These are phyloP conservation scores for Darksidea phi DNA, from an alignment of 495 filamentous ascomycete genomes.

Conservation along the genomic window DNA sequence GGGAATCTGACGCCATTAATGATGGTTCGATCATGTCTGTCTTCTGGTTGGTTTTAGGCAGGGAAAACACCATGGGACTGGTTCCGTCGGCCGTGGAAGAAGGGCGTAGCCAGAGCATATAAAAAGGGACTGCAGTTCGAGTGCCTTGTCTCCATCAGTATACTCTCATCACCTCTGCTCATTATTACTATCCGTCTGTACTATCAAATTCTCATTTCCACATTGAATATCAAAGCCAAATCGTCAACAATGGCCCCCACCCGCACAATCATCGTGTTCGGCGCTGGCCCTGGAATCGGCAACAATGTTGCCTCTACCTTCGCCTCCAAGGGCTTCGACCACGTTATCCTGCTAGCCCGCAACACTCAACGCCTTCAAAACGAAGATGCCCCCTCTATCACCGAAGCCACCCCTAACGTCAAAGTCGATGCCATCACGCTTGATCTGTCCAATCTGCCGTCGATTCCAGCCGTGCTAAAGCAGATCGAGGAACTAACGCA, in stretches of 20 bases:
- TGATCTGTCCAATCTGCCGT: conserved; percentile 40
- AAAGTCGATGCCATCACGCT: conserved; percentile 39
- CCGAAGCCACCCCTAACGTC: conserved; percentile 23
- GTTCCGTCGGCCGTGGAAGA: no score
- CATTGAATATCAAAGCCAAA: neutral
- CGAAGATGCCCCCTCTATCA: conserved; percentile 38
- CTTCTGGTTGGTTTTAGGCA: no score
- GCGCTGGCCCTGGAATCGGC: conserved; percentile 49
- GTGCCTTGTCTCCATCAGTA: no score
- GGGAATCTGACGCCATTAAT: no score
- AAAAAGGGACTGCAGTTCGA: no score
- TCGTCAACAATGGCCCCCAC: neutral
- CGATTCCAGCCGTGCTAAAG: conserved; percentile 10
- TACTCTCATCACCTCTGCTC: no score
- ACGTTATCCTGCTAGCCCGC: conserved; percentile 45
- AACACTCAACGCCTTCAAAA: conserved; percentile 38
- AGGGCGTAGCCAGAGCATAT: no score
- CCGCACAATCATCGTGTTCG: conserved; percentile 40
- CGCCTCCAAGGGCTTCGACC: conserved; percentile 43
- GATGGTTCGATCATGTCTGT: no score
- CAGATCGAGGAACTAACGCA: conserved; percentile 18
- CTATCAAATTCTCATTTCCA: neutral
- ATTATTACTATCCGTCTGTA: no score
- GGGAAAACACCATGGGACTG: no score
- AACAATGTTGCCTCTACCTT: conserved; percentile 42